Percentiles rank a stretch among this genome's conserved stretches.
These are phyloP conservation scores for Yarrowia osloensis DNA, from an alignment of 805 yeast genomes.

Conservation along the genomic window DNA sequence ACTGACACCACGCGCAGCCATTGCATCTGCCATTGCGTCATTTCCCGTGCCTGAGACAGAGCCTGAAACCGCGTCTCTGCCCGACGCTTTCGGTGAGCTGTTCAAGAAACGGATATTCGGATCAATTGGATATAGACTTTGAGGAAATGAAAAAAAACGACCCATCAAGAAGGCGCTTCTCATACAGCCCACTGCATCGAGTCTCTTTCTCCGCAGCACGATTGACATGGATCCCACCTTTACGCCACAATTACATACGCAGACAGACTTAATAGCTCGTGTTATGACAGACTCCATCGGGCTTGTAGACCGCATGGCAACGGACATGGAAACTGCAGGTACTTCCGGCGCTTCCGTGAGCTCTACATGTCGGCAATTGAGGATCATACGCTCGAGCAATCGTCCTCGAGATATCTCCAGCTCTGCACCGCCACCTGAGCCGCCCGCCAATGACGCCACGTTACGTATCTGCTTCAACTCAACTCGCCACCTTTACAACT, in stretches of 20 bases:
- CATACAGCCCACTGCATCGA: too few relatives aligned
- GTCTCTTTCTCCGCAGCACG: neutral
- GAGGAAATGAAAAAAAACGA: too few relatives aligned
- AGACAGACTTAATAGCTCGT: too few relatives aligned
- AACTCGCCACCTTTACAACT: constrained; percentile 24
- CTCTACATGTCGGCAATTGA: too few relatives aligned
- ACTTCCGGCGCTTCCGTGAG: constrained; percentile 5
- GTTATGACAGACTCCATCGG: too few relatives aligned
- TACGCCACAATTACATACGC: neutral
- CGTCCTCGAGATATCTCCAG: too few relatives aligned
- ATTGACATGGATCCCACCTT: neutral
- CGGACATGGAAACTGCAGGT: neutral
- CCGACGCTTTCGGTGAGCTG: too few relatives aligned
- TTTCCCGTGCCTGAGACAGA: constrained; percentile 10
- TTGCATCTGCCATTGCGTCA: constrained; percentile 2
- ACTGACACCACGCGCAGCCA: too few relatives aligned
- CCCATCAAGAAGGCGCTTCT: too few relatives aligned
- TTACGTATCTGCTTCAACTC: neutral
- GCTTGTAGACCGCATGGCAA: neutral
- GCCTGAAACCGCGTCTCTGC: too few relatives aligned
- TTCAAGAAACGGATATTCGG: neutral
- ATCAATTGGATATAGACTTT: neutral
- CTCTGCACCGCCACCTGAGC: constrained; percentile 20
- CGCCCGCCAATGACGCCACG: constrained; percentile 1
- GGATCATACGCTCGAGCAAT: too few relatives aligned